Evolutionary conservation across 768 basidiomycete species (phyloP), one percentile per base, ranked within the genome.

Genomic region (Naganishia antarctica): DNA sequence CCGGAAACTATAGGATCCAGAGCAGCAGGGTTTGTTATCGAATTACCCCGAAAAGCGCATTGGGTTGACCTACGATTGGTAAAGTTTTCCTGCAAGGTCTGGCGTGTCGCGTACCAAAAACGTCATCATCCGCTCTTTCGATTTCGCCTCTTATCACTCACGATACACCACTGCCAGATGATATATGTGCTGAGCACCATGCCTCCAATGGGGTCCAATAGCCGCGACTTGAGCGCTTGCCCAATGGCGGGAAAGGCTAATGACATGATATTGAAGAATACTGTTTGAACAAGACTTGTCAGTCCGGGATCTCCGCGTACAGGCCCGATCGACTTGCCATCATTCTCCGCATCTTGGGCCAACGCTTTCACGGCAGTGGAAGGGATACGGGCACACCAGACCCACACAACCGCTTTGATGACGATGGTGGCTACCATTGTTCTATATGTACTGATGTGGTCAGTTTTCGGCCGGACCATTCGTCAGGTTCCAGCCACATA

Each of bases 291-390:
- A 32, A 15, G 60, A 25, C 13, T 12, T 1, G 15, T 45, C 11
- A 31, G 21, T 18, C 18, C n/a, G 46, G n/a, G n/a, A n/a, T n/a
- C 18, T 3, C 11, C 21, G 31, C 8, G 4, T 37, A 7, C 46
- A n/a, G 16, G 13, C 5, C 3, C 13, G 21, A 28, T n/a, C n/a
- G 45, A 4, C 68, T 34, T 28, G 72, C 66, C 74, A 61, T 80
- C 80, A 61, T 79, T 80, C 68, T 80, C 76, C 3, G 80, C 80
- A 60, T 80, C 80, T 61, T 80, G 80, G 16, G 79, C 76, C 13
- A 80, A 65, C 15, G 80, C 80, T 66, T 77, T 72, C 2, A 79
- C 77, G 0, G 72, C 70, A 0, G 76, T 74, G 1, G 73, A 74
- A 7, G 74, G 74, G 32, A 77, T 77, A 13, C 70, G 61, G 15